Base-by-base conservation (phyloP, 2,329 filamentous ascomycete species). In the Calonectria multiphialidica region DNA sequence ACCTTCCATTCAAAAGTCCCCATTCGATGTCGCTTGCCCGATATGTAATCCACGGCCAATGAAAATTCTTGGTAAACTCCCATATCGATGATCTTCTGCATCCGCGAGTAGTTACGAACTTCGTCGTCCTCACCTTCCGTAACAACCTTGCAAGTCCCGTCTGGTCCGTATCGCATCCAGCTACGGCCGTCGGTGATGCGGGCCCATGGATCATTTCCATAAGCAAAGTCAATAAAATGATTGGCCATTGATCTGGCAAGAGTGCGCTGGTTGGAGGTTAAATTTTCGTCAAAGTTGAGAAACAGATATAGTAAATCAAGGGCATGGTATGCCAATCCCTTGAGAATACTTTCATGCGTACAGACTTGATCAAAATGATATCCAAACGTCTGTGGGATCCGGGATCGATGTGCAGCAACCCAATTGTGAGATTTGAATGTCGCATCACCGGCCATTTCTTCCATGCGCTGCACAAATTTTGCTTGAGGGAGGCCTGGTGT, bases 291-390 rank as follows among this genome's bases (percentile, higher is more conserved):
- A 12, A 75, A 74, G 5, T 75, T 75, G 16, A 75, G 59, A 13
- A 76, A 76, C 3, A 75, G 15, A n/a, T 75, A 76, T 0, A 74
- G 28, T 5, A 76, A 5, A 12, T 75, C 74, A 2, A 76, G 13
- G 9, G 62, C 73, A 1, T 76, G 74, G 7, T 76, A 75, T 0
- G 74, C 71, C 9, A 68, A 30, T 12, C 73, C 73, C 8, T 74
- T 75, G 23, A 71, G 61, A 1, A 49, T 37, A 33, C 68, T 59
- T 2, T 76, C 73, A 21, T 70, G 68, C 0, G 73, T 57, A 57
- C 68, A 76, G 2, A 66, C 49, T 45, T 76, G 68, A 10, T 76
- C 73, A 9, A 76, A 74, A 21, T 76, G 74, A 5, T 74, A 76
- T 1, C 71, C 66, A 13, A 72, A 75, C 2, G 73, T 74, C 9